phyloP scores from a whole-genome alignment of 2,329 filamentous ascomycete species.

The Biscogniauxia sp. region DNA sequence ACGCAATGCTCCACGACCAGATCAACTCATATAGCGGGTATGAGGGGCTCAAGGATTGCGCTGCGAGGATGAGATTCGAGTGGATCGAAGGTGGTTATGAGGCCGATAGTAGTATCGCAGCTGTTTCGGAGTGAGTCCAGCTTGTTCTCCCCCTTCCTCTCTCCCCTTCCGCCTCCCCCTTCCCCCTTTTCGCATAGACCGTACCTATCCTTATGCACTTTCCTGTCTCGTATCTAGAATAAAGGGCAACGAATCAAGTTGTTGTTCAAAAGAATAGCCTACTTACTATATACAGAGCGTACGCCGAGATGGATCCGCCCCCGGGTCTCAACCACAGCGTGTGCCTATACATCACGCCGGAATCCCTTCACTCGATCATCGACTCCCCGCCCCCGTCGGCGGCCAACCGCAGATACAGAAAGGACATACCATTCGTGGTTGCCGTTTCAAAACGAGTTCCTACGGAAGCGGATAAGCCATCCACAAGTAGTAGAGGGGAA shows the following conservation, averaged over 20 bases:
- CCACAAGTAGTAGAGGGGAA: neutral
- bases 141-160: too few species aligned
- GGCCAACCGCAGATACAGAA: constrained; percentile 8
- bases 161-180: neutral
- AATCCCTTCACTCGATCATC: constrained; percentile 12
- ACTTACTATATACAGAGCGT: constrained; percentile 6
- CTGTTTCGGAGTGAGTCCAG: constrained; percentile 9
- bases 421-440: constrained; percentile 16
- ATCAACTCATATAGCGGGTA: constrained; percentile 5
- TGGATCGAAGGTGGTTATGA: constrained; percentile 15
- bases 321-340: constrained; percentile 11
- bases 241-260: too few species aligned
- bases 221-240: too few species aligned
- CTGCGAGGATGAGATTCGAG: constrained; percentile 12
- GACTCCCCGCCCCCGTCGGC: constrained; percentile 12
- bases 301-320: constrained; percentile 5
- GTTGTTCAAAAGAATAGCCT: neutral
- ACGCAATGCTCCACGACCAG: constrained; percentile 11
- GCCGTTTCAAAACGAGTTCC: constrained; percentile 13
- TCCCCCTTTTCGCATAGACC: neutral
- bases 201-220: neutral
- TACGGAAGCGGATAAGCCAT: neutral
- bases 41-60: constrained; percentile 9
- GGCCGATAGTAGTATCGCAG: constrained; percentile 9
- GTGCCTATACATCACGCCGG: constrained; percentile 14